phyloP scores from a whole-genome alignment of 164 flowering plant species.

The Umbellularia californica region DNA sequence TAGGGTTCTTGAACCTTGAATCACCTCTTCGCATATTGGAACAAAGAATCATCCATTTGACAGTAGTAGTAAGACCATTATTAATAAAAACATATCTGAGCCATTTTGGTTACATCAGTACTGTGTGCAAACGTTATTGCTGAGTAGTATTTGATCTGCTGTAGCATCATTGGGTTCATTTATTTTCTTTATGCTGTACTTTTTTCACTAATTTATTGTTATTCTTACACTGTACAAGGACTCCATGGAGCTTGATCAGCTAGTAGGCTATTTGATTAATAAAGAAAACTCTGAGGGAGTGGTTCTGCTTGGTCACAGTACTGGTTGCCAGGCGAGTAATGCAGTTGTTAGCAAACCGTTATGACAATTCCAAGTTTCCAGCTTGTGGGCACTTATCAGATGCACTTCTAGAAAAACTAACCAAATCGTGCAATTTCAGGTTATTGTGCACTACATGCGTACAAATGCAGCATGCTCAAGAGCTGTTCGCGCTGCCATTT shows the following conservation, averaged over 20 bases:
- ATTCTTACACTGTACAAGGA: conserved; percentile 44
- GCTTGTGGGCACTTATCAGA: no score
- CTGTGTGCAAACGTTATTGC: no score
- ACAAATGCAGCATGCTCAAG: conserved; percentile 92
- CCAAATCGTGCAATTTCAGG: conserved; percentile 33
- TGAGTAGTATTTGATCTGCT: no score
- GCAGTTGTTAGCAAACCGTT: neutral
- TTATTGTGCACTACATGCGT: conserved; percentile 86
- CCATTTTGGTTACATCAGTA: no score
- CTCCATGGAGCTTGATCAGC: conserved; percentile 86
- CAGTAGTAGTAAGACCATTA: no score
- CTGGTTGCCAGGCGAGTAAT: conserved; percentile 83
- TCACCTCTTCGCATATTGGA: no score
- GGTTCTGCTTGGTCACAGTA: conserved; percentile 89
- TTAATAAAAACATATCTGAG: no score
- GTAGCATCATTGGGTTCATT: neutral
- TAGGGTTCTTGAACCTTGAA: no score
- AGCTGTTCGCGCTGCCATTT: conserved; percentile 91
- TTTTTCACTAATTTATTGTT: conserved; percentile 6
- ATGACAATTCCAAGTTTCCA: no score
- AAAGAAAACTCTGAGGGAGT: conserved; percentile 97
- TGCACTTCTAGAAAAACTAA: no score
- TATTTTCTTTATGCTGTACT: neutral
- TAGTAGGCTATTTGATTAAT: conserved; percentile 77
- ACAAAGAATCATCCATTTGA: no score